These are phyloP conservation scores for Paraphoma chrysanthemicola DNA, from an alignment of 2,329 filamentous ascomycete genomes.

Conservation along the genomic window DNA sequence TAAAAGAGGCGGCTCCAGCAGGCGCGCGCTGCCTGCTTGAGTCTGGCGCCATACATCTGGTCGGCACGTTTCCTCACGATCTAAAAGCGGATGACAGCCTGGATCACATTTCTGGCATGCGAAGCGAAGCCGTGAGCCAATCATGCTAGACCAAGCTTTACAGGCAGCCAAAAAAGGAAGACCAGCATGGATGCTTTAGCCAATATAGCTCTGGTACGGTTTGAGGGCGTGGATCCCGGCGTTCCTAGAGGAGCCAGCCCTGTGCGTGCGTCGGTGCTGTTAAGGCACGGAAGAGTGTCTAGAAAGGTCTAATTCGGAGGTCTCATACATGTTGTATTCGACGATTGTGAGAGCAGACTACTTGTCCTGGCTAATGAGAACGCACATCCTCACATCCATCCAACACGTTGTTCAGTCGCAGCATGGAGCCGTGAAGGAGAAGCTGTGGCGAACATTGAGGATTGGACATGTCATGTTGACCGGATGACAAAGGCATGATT, in stretches of 20 bases:
- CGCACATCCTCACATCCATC: too few relatives aligned
- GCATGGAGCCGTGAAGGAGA: too few relatives aligned
- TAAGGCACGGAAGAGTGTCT: slow-evolving; percentile 7
- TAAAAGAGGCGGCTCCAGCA: slow-evolving; percentile 33
- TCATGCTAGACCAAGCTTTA: slow-evolving; percentile 17
- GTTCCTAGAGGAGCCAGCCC: slow-evolving; percentile 24
- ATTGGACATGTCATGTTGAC: slow-evolving; percentile 5
- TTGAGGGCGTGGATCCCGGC: slow-evolving; percentile 29
- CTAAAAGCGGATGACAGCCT: slow-evolving; percentile 43
- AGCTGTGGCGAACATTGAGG: too few relatives aligned
- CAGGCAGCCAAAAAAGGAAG: slow-evolving; percentile 31
- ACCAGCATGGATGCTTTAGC: slow-evolving; percentile 27
- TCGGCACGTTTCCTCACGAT: slow-evolving; percentile 36
- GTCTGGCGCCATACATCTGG: slow-evolving; percentile 33
- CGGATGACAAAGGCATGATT: slow-evolving; percentile 27
- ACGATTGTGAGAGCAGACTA: background rate
- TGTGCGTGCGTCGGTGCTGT: slow-evolving; percentile 14
- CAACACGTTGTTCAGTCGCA: too few relatives aligned
- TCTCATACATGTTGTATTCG: background rate
- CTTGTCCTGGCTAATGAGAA: too few relatives aligned
- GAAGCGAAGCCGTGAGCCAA: slow-evolving; percentile 30
- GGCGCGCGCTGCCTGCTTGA: slow-evolving; percentile 25
- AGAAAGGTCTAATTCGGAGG: background rate
- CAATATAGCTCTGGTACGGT: slow-evolving; percentile 23
- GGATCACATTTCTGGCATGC: slow-evolving; percentile 26